phyloP scores from a whole-genome alignment of 345 rosid genomes.

The Citrus inodora region DNA sequence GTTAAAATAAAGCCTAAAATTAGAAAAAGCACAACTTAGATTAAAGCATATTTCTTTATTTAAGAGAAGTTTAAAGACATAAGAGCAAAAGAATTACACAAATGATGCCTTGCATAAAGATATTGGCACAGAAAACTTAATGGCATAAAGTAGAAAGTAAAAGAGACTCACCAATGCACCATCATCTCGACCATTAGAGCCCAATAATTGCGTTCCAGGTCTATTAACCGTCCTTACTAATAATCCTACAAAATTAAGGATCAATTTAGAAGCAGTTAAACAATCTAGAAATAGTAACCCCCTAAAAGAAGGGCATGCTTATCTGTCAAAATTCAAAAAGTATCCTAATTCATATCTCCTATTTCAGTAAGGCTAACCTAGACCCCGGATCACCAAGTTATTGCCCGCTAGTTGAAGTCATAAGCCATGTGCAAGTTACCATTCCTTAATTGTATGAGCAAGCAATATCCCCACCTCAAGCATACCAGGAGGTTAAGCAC shows the following conservation, averaged over 20 bases:
- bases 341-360: not conserved
- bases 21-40: not conserved
- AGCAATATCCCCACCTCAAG: not conserved
- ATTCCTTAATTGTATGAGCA: not conserved
- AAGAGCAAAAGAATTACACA: not conserved
- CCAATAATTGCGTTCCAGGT: constrained; percentile 27
- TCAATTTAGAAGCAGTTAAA: not conserved
- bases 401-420: not conserved
- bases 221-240: constrained; percentile 20
- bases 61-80: not conserved
- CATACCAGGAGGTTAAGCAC: not conserved
- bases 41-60: not conserved
- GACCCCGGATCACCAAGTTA: not conserved
- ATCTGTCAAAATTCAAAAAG: not conserved
- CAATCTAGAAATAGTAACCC: not conserved
- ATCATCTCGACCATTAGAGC: constrained; percentile 43
- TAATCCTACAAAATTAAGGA: constrained; percentile 13
- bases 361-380: not conserved
- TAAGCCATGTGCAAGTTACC: not conserved
- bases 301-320: not conserved
- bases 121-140: constrained; percentile 4
- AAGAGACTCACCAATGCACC: constrained; percentile 33
- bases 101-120: not conserved
- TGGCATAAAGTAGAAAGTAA: constrained; percentile 4
- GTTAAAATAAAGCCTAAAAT: not conserved